Evolutionary conservation across 352 stramenopile genomes (phyloP), one percentile per base, ranked within the genome.

Genomic region (Hyaloperonospora brassicae): DNA sequence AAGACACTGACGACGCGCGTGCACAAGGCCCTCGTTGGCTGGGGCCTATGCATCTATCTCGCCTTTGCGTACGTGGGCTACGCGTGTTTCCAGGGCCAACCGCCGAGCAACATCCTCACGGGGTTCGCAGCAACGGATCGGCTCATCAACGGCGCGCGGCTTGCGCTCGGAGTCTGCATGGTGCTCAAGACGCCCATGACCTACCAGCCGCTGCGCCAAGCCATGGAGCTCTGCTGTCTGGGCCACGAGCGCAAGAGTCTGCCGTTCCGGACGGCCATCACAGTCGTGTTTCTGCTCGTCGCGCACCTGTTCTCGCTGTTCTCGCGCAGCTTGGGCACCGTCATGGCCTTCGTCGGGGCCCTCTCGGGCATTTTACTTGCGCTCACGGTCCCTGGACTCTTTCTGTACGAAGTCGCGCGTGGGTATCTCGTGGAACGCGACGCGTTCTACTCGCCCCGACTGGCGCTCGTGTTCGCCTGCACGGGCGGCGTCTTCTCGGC

Each of bases 141-240:
- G 52, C 70, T 87, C 35, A 88, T 93, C 57, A 93, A 93, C 52
- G 80, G 73, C 36, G 82, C 81, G 25, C 78, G 79, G 5, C 56
- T 93, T 10, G 84, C 77, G 14, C 68, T 93, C 14, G 82, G 79
- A 8, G 51, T 75, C 14, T 87, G 75, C 42, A 89, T 89, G 79
- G 60, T 93, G 36, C 65, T 87, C 53, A 89, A 90, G 72, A 89
- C 79, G 30, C 82, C 82, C 3, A 88, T 93, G 77, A 89, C 76
- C 5, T 93, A 89, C 73, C 82, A 93, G 62, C 82, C 82, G 43
- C 59, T 93, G 55, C 79, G 78, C 45, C 79, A 90, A 45, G 73
- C 82, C 27, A 67, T 88, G 27, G 77, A 90, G 63, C 72, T 90
- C 51, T 74, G 71, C 40, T 87, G 73, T 57, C 56, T 90, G 5